Percentiles rank a stretch among this genome's conserved stretches.
Evolutionary conservation across 306 rosid genomes (phyloP).

Genomic region (Arachis hypogaea): DNA sequence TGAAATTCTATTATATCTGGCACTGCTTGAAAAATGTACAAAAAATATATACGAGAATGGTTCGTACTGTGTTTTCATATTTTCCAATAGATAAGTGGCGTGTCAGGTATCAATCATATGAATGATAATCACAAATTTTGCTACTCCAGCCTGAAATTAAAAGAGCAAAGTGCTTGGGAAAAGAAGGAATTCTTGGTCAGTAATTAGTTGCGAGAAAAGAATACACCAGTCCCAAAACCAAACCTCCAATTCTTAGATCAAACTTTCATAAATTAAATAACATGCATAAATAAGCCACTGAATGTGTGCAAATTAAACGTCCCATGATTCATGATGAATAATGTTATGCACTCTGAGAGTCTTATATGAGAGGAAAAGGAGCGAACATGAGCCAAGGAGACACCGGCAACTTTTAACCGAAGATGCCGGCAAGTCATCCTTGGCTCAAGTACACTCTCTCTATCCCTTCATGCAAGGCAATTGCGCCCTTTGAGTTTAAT

Average conservation of each 20-base stretch:
- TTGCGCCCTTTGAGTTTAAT: not conserved
- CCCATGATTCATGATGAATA: not conserved
- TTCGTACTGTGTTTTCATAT: not conserved
- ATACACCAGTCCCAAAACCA: not conserved
- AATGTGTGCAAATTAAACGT: not conserved
- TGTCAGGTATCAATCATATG: too few species aligned
- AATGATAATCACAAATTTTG: not conserved
- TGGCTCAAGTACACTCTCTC: conserved; percentile 43
- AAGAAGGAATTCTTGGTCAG: not conserved
- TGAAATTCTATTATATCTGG: too few species aligned
- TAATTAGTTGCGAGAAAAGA: not conserved
- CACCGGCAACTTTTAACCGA: conserved; percentile 24
- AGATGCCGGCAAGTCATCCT: conserved; percentile 44
- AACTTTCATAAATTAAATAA: not conserved
- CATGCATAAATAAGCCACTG: not conserved
- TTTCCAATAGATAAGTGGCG: too few species aligned
- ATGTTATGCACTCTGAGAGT: conserved; percentile 17
- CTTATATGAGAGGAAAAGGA: conserved; percentile 40
- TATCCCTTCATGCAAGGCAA: conserved; percentile 35
- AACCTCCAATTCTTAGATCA: not conserved
- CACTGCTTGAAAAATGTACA: too few species aligned
- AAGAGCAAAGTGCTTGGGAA: not conserved
- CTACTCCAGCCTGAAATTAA: not conserved
- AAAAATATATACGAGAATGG: not conserved
- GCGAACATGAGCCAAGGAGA: conserved; percentile 39